Evolutionary conservation across 306 rosid species (phyloP), one percentile per base, ranked within the genome.

Genomic region (Cucumis melo): DNA sequence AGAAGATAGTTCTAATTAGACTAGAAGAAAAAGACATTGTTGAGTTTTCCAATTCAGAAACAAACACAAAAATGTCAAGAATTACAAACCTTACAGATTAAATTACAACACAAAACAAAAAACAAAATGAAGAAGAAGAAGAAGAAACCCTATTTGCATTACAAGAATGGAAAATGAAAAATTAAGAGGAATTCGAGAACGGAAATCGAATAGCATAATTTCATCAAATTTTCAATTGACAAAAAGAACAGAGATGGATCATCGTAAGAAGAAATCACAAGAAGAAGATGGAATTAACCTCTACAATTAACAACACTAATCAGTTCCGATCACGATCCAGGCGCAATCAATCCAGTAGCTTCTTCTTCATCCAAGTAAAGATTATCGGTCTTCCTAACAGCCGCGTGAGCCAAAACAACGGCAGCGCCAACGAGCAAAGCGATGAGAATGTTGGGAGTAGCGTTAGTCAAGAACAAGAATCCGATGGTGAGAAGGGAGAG

Each of bases 361-460:
- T 88, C 97, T 77, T 88, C 97, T 61, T 88, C 93, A 16, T 87
- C 92, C 44, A 85, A 60, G n/a, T 46, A 84, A 78, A 92, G 82
- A 64, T 92, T 89, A 17, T 86, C 89, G 3, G 82, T 90, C 83
- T 78, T 92, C 80, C 92, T 83, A 5, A 92, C 57, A 48, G 64
- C 83, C 1, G 88, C 94, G 78, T 92, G 98, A 21, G 19, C 80
- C 58, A 80, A 62, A 60, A 87, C 80, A 13, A 78, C 17, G 71
- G 27, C 87, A 38, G 39, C 83, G 50, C 81, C 88, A 6, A 90
- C 23, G 27, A 81, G 54, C 64, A 90, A 59, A 55, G 97, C 87
- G 24, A 76, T 82, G 32, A 88, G 11, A 12, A 93, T 84, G 27
- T 93, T 88, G 16, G 71, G 36, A 32, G 96, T 88, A 11, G 91